These are phyloP conservation scores for Pneumocystis carinii DNA, from an alignment of 1,139 yeast species.

Conservation along the genomic window DNA sequence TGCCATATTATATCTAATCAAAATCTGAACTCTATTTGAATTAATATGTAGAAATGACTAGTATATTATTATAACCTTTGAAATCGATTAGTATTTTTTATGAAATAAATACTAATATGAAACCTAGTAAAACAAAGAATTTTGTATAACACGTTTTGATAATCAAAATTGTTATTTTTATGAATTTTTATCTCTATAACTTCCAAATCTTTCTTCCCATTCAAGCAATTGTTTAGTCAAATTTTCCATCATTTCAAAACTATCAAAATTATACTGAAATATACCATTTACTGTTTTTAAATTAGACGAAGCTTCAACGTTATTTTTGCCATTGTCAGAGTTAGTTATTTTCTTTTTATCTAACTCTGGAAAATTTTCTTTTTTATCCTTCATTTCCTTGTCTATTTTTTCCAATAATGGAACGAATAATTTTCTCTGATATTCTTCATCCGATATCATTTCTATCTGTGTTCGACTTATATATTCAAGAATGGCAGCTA, in stretches of 20 bases:
- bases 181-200: slow-evolving; percentile 12
- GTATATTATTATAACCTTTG: background rate
- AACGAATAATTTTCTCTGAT: slow-evolving; percentile 35
- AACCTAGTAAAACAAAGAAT: background rate
- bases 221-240: slow-evolving; percentile 50
- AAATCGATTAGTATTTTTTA: background rate
- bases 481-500: slow-evolving; percentile 82
- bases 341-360: background rate
- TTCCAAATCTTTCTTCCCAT: slow-evolving; percentile 69
- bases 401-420: background rate
- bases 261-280: slow-evolving; percentile 40
- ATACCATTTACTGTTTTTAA: slow-evolving; percentile 21
- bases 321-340: background rate
- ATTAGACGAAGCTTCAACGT: background rate
- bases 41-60: background rate
- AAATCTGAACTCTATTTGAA: background rate
- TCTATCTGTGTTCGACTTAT: slow-evolving; percentile 73
- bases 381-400: slow-evolving; percentile 2
- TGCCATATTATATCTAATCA: background rate
- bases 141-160: background rate
- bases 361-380: background rate
- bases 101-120: background rate
- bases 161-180: background rate
- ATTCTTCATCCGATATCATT: slow-evolving; percentile 51
- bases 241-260: slow-evolving; percentile 49